These are phyloP conservation scores for Tulasnella sp. DNA, from an alignment of 768 basidiomycete species.

Conservation along the genomic window DNA sequence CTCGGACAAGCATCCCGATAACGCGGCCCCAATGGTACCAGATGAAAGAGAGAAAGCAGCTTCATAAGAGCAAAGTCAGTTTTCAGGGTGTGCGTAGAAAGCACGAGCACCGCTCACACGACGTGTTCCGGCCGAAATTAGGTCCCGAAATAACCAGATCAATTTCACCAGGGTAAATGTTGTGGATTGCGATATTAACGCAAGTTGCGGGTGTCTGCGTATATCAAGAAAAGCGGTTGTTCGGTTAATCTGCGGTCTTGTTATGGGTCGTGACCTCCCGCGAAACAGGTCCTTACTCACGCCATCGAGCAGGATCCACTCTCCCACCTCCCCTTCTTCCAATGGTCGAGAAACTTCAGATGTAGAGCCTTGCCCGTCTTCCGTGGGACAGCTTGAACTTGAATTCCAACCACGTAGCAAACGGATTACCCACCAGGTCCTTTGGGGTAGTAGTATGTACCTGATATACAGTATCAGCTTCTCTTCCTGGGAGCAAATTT, in stretches of 20 bases:
- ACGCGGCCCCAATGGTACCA: conserved; percentile 85
- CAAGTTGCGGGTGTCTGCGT: conserved; percentile 84
- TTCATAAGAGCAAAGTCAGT: conserved; percentile 21
- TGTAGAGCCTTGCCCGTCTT: conserved; percentile 60
- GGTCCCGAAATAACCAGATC: conserved; percentile 90
- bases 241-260: no score
- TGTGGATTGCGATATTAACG: conserved; percentile 82
- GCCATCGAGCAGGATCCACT: conserved; percentile 87
- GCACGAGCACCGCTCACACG: conserved; percentile 37
- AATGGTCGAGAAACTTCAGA: conserved; percentile 52
- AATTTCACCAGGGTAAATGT: conserved; percentile 72
- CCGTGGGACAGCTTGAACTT: background rate
- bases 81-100: background rate
- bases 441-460: conserved; percentile 60
- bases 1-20: conserved; percentile 64
- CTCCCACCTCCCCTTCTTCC: conserved; percentile 64
- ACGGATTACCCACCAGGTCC: conserved; percentile 31
- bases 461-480: background rate
- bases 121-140: conserved; percentile 76
- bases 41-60: conserved; percentile 85
- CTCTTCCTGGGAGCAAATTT: background rate
- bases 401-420: background rate
- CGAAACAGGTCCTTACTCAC: conserved; percentile 36
- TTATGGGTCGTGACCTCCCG: no score
- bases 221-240: conserved; percentile 6